A percentile compares a stretch with the other conserved stretches of the same genome.
These are phyloP conservation scores for Exidia glandulosa DNA, from an alignment of 768 basidiomycete species.

Conservation along the genomic window DNA sequence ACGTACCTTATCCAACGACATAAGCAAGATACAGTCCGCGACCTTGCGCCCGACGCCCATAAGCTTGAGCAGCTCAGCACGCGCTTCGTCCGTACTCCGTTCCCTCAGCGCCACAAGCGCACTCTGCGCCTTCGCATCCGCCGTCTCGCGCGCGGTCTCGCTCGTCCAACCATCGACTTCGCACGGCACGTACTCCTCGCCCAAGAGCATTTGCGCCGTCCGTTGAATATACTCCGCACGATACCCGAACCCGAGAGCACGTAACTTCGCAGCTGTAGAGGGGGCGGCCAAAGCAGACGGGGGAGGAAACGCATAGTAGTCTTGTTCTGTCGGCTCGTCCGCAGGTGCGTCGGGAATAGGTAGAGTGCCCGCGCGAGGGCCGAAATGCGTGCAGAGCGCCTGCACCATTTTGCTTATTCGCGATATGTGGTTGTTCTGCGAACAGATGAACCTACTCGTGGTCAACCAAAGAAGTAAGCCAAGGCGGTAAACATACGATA, in stretches of 20 bases:
- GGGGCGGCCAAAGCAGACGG: slow-evolving; percentile 56
- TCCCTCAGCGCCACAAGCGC: slow-evolving; percentile 50
- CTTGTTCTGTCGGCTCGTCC: slow-evolving; percentile 21
- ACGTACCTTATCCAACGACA: slow-evolving; percentile 93
- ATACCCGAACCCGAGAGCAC: slow-evolving; percentile 88
- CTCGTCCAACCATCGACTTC: not conserved
- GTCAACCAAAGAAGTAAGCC: not conserved
- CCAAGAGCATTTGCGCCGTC: slow-evolving; percentile 69
- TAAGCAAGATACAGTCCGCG: slow-evolving; percentile 86
- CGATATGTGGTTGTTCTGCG: slow-evolving; percentile 91
- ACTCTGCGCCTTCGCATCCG: slow-evolving; percentile 39
- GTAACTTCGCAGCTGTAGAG: slow-evolving; percentile 50
- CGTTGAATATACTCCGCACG: slow-evolving; percentile 82
- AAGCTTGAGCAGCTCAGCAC: slow-evolving; percentile 67
- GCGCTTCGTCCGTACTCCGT: slow-evolving; percentile 42
- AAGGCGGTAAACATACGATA: slow-evolving; percentile 91
- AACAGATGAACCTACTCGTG: slow-evolving; percentile 79
- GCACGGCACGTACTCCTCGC: slow-evolving; percentile 25
- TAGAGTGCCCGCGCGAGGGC: slow-evolving; percentile 50
- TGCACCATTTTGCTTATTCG: slow-evolving; percentile 94
- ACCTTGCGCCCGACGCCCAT: slow-evolving; percentile 94
- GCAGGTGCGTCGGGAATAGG: slow-evolving; percentile 19
- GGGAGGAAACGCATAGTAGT: slow-evolving; percentile 76
- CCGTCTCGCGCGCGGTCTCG: not conserved
- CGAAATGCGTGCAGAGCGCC: slow-evolving; percentile 66